A percentile compares a stretch with the other conserved stretches of the same genome.
Conservation (phyloP, 306 rosid species). For the Pueraria montana region DNA sequence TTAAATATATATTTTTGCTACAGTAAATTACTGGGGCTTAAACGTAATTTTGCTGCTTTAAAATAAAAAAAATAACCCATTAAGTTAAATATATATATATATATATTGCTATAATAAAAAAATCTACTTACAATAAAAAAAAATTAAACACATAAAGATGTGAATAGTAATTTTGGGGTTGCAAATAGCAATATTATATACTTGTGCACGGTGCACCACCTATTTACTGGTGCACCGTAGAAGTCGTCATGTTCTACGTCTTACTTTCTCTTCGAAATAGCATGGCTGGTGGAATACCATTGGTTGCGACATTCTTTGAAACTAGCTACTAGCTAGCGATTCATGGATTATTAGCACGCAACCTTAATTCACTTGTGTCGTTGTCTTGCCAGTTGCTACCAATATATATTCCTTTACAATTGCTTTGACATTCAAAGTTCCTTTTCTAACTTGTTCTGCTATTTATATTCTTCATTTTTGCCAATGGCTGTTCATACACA, state of each 20-base stretch:
- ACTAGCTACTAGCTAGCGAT: background rate
- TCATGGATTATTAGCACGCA: constrained; percentile 12
- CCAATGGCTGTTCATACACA: background rate
- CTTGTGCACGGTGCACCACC: too few relatives aligned
- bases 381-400: constrained; percentile 45
- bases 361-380: constrained; percentile 11
- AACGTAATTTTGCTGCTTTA: too few relatives aligned
- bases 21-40: too few relatives aligned
- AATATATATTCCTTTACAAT: background rate
- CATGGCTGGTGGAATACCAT: background rate
- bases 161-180: too few relatives aligned
- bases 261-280: background rate
- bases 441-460: background rate
- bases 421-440: background rate
- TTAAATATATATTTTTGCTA: too few relatives aligned
- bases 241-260: background rate
- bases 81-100: too few relatives aligned
- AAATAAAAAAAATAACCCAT: too few relatives aligned
- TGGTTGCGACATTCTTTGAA: background rate
- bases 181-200: too few relatives aligned
- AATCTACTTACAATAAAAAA: too few relatives aligned
- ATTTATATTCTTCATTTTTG: constrained; percentile 2
- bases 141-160: too few relatives aligned
- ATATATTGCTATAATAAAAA: too few relatives aligned
- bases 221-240: too few relatives aligned